Base-by-base conservation (phyloP, 495 filamentous ascomycete species). In the Choiromyces venosus region DNA sequence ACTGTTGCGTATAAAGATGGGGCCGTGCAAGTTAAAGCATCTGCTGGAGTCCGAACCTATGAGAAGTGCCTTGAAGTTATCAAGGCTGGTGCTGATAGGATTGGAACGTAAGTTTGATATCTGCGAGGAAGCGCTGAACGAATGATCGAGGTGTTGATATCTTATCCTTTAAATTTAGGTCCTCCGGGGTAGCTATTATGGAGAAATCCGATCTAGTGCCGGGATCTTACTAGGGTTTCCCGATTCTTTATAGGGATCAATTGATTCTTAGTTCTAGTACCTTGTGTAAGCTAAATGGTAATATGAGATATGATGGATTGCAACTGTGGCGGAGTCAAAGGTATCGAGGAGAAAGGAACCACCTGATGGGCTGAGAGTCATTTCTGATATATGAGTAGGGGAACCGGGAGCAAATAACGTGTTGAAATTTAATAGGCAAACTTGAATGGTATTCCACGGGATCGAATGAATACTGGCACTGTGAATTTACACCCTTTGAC, bases 61-160 rank as follows among this genome's bases (percentile, higher is more conserved):
- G 84, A 82, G 69, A 86, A 87, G 74, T 85, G 84, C 75, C 56
- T 86, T 69, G 82, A 79, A 69, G 88, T 91, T 88, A 73, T 90
- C 37, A 85, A 88, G 82, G 89, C 88, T 29, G 90, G 90, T 7
- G 90, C 90, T 2, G 84, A 84, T 72, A 84, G 90, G 74, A 87
- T 92, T 75, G 90, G 90, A 42, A 87, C 88, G 74, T 80, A 66
- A 77, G 74, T 77, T 75, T 68, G 74, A 78, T 78, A 71, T 71
- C 66, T 9, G n/a, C 33, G 19, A 40, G 66, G 19, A n/a, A n/a
- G 33, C 36, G 16, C 21, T 21, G 25, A 61, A 61, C 52, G 52
- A 61, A 61, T 33, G 52, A 61, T 61, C 52, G 25, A 33, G 52
- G 10, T 61, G 25, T 61, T 61, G 25, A 61, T 61, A 61, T 61